phyloP scores from a whole-genome alignment of 2,329 filamentous ascomycete species.

The Daldinia sp. region DNA sequence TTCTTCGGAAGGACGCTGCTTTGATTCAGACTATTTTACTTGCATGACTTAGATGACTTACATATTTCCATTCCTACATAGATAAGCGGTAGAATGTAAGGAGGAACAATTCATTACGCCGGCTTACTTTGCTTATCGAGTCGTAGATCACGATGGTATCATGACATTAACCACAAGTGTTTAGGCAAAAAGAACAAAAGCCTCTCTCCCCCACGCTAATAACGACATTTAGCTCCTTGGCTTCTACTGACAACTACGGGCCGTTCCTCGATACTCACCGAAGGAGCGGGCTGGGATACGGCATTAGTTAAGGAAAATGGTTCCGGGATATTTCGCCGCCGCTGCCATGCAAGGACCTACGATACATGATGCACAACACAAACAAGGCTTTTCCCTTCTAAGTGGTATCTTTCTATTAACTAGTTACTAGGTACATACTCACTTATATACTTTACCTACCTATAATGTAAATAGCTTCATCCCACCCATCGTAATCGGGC shows the following conservation, averaged over 20 bases:
- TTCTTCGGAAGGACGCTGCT: slow-evolving; percentile 58
- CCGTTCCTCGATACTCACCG: neutral
- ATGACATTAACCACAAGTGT: neutral
- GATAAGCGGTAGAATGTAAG: neutral
- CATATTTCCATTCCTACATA: neutral
- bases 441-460: neutral
- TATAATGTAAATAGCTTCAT: slow-evolving; percentile 5
- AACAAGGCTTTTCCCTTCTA: neutral
- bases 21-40: neutral
- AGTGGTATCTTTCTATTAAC: neutral
- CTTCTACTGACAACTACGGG: neutral
- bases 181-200: neutral
- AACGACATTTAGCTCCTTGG: neutral
- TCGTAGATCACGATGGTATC: neutral
- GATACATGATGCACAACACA: neutral
- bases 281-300: slow-evolving; percentile 3
- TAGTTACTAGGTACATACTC: too few relatives aligned
- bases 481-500: neutral
- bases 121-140: slow-evolving; percentile 1
- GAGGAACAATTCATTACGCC: neutral
- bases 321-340: neutral
- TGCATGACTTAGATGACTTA: neutral
- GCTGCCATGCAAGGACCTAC: neutral
- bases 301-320: neutral
- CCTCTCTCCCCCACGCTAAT: neutral